A percentile compares a stretch with the other conserved stretches of the same genome.
phyloP scores from a whole-genome alignment of 75 land plant genomes.

The Picea sitchensis region DNA sequence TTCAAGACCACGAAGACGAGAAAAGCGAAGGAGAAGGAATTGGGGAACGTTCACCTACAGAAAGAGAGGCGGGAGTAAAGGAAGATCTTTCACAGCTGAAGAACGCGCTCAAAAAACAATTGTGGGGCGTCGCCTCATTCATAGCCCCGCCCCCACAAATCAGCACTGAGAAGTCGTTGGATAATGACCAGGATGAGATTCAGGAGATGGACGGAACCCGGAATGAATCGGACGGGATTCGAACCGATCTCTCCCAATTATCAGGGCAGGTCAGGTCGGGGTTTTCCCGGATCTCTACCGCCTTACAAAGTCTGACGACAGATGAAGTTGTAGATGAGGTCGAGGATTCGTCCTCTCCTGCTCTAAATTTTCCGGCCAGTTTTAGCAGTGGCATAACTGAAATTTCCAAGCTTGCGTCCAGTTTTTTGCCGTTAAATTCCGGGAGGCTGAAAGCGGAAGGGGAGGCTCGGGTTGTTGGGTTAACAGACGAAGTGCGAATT shows the following conservation, averaged over 20 bases:
- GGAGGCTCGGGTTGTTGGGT: conserved; percentile 17
- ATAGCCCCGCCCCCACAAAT: conserved; percentile 62
- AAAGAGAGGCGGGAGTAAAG: conserved; percentile 38
- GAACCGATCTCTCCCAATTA: conserved; percentile 56
- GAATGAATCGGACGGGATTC: conserved; percentile 28
- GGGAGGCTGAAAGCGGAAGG: neutral
- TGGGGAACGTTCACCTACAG: neutral
- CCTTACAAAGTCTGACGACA: neutral
- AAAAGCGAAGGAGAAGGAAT: neutral
- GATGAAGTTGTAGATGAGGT: neutral
- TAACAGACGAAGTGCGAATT: conserved; percentile 35
- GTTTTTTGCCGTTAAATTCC: conserved; percentile 9
- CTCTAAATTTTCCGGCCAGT: neutral
- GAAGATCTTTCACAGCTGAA: conserved; percentile 77
- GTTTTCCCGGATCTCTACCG: conserved; percentile 40
- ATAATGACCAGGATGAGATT: neutral
- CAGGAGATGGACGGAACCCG: neutral
- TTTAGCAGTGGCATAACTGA: neutral
- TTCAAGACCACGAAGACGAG: neutral
- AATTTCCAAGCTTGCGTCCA: conserved; percentile 14
- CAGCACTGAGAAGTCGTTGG: neutral
- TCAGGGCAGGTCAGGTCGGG: conserved; percentile 48
- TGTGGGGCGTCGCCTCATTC: conserved; percentile 90
- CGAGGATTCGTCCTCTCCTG: neutral
- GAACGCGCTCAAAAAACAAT: conserved; percentile 58